phyloP scores from a whole-genome alignment of 1,284 basidiomycete species.

The Macrocybe sp. region DNA sequence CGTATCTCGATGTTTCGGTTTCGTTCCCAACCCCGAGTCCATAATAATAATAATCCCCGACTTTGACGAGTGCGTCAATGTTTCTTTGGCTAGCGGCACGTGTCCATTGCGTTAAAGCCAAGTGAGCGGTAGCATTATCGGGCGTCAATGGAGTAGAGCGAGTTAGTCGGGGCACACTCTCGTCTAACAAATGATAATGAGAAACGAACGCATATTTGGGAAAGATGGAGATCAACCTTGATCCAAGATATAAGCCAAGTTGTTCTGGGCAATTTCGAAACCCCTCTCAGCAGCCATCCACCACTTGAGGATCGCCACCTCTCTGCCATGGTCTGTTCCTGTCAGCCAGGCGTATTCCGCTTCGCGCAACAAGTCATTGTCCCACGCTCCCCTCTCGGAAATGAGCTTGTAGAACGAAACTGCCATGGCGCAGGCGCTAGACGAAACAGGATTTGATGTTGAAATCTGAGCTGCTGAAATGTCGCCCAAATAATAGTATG shows the following conservation, averaged over 20 bases:
- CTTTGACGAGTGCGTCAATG: slow-evolving; percentile 93
- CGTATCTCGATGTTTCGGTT: slow-evolving; percentile 58
- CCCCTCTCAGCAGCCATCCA: slow-evolving; percentile 94
- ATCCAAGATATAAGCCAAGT: slow-evolving; percentile 90
- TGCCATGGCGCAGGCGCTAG: slow-evolving; percentile 76
- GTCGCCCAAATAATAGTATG: slow-evolving; percentile 86
- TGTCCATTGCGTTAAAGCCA: slow-evolving; percentile 91
- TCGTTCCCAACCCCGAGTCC: slow-evolving; percentile 73
- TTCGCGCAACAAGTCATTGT: slow-evolving; percentile 76
- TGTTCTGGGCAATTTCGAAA: slow-evolving; percentile 92
- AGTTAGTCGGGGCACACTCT: slow-evolving; percentile 65
- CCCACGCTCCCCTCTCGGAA: slow-evolving; percentile 86
- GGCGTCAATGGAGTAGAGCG: slow-evolving; percentile 63
- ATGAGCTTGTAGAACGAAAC: slow-evolving; percentile 90
- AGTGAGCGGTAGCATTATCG: slow-evolving; percentile 73
- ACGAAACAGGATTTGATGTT: slow-evolving; percentile 42
- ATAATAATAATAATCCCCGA: slow-evolving; percentile 94
- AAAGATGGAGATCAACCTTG: slow-evolving; percentile 52
- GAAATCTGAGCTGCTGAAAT: slow-evolving; percentile 65
- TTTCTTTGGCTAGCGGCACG: slow-evolving; percentile 92
- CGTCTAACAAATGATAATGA: slow-evolving; percentile 43
- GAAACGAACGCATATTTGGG: neutral
- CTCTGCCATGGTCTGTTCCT: slow-evolving; percentile 62
- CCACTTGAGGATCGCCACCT: slow-evolving; percentile 85
- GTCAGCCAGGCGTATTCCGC: slow-evolving; percentile 79